Evolutionary conservation across 164 flowering plant species (phyloP), one percentile per base, ranked within the genome.

Genomic region (Stephania cephalantha): DNA sequence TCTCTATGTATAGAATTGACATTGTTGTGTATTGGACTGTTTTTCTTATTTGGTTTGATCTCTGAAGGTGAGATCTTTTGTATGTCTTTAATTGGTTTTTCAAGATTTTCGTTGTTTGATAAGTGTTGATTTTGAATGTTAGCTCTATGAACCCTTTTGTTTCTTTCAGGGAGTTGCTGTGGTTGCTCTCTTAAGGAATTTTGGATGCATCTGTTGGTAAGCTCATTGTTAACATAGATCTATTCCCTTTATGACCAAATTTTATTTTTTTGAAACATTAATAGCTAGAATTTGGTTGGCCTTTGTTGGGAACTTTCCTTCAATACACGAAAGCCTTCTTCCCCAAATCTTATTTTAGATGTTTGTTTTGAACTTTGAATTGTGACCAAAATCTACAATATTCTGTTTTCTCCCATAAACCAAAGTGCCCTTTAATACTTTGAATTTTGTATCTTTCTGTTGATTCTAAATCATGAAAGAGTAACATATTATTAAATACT

Each of bases 151-250:
- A 4, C 46, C 31, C 52, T 46, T 42, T 45, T 25, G 1, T 31
- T 1, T 1, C 35, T 1, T 31, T 30, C 83, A 92, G 98, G 98
- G 94, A 75, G 73, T 90, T 20, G 97, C 95, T 58, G 99, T 91
- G 72, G 97, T 95, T 75, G 97, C 97, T 46, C 90, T 95, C 25
- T 74, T 95, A 80, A 88, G 99, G 84, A 97, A 95, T 82, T 95
- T 95, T 84, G 99, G 99, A 63, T 93, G 97, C 76, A 69, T 75
- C 73, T 95, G 97, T 85, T 83, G 97, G 99, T 95, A 84, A 80
- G 80, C 45, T 72, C 31, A 55, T 13, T 44, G 18, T 45, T 64
- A 45, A 31, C 53, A 50, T 35, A 10, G 22, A n/a, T 22, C 6
- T 71, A 44, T 1, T 8, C 5, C 70, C 48, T 12, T 9, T 9